Percentiles rank a stretch among this genome's conserved stretches.
Evolutionary conservation across 257 asterid species (phyloP).

Genomic region (Coffea eugenioides): DNA sequence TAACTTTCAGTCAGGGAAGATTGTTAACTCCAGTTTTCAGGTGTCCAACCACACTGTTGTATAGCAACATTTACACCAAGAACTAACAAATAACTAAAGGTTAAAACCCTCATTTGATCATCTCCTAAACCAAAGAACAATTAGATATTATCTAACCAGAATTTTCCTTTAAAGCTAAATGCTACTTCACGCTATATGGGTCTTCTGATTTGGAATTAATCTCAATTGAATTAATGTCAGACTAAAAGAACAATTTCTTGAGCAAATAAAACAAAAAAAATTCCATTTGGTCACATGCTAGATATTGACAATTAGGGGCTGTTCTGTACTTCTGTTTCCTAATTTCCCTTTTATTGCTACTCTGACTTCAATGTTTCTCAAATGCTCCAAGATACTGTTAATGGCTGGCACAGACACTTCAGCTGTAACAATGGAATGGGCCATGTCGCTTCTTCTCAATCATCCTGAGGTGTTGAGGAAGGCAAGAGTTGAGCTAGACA

Average conservation of each 20-base stretch:
- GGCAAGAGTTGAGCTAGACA: conserved; percentile 55
- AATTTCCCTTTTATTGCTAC: neutral
- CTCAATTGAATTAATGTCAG: too few species aligned
- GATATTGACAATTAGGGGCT: too few species aligned
- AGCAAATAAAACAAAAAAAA: too few species aligned
- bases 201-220: too few species aligned
- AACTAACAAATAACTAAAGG: too few species aligned
- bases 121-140: too few species aligned
- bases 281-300: too few species aligned
- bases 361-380: neutral
- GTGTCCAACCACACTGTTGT: neutral
- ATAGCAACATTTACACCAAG: neutral
- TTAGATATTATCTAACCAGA: too few species aligned
- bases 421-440: conserved; percentile 72
- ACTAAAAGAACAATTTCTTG: too few species aligned
- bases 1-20: neutral
- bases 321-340: neutral
- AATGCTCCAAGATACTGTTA: neutral
- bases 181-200: too few species aligned
- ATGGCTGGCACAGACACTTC: conserved; percentile 66
- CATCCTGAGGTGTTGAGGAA: conserved; percentile 44
- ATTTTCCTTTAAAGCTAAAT: too few species aligned
- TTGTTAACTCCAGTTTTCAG: neutral
- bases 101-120: too few species aligned
- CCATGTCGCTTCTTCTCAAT: conserved; percentile 47